Evolutionary conservation across 176 grass and related monocot species (phyloP), one percentile per base, ranked within the genome.

Genomic region (Zea luxurians): DNA sequence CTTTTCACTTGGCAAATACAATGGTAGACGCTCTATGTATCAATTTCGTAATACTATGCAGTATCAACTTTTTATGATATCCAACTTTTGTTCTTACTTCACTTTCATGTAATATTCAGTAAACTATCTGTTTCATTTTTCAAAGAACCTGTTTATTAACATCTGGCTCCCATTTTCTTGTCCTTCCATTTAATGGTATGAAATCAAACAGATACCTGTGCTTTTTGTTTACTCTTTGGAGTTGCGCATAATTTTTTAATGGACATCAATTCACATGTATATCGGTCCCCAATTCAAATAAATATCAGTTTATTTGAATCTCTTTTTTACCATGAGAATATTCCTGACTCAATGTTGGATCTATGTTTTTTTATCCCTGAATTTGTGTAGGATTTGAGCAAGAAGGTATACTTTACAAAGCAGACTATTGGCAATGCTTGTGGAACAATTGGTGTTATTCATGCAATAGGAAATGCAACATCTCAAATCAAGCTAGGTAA

Each of bases 391-490:
- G 92, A 88, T 61, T 65, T 21, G 79, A 95, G 57, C 85, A 81
- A 89, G 67, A 92, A 87, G 58, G 92, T 99, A 59, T 99, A 95
- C 81, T 99, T 95, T 27, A 83, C 91, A 37, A 99, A 99, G 61
- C 96, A 99, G 87, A 99, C 96, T 62, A 90, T 99, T 82, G 92
- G 89, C 20, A 99, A 99, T 71, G 96, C 96, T 85, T 99, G 96
- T 89, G 96, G 96, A 80, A 99, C 96, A 52, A 76, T 99, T 81
- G 96, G 96, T 54, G 79, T 99, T 73, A 91, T 99, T 87, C 96
- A 99, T 92, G 92, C 96, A 66, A 61, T 95, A 74, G 92, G 96
- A 20, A 99, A 99, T 86, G 85, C 90, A 18, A 78, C 78, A 61
- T 99, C 96, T 37, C 75, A 92, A 64, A 94, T 95, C 78, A 99